phyloP scores from a whole-genome alignment of 2,329 filamentous ascomycete species.

The Fusarium oligoseptatum region DNA sequence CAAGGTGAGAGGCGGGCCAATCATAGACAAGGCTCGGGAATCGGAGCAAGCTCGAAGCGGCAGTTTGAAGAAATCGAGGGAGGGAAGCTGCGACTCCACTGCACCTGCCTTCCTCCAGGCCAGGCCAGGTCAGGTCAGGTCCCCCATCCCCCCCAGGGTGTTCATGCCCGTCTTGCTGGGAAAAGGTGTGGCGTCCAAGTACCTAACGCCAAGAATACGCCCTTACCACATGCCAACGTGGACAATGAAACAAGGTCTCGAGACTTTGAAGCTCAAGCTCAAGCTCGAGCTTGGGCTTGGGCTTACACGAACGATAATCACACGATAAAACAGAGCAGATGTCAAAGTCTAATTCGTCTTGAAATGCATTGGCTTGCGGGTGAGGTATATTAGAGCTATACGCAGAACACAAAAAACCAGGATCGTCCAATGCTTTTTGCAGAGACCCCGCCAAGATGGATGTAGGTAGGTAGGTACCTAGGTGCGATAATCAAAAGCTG shows the following conservation, averaged over 20 bases:
- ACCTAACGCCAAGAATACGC: conserved; percentile 19
- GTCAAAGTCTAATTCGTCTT: not conserved
- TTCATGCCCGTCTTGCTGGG: conserved; percentile 30
- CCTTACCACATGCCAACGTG: conserved; percentile 11
- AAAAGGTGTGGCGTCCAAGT: conserved; percentile 18
- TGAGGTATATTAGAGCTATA: conserved; percentile 40
- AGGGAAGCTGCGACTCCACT: conserved; percentile 1
- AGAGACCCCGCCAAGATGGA: conserved; percentile 37
- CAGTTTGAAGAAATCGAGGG: not conserved
- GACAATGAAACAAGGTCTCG: not conserved
- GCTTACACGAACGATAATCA: not conserved
- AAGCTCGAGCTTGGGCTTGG: not conserved
- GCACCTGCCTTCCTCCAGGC: not conserved
- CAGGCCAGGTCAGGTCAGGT: not conserved
- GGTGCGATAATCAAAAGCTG: conserved; percentile 37
- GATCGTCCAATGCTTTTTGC: conserved; percentile 44
- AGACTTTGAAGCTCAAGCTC: not conserved
- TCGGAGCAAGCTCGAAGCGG: conserved; percentile 11
- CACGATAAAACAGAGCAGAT: not conserved
- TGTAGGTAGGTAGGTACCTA: conserved; percentile 35
- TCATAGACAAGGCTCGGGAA: conserved; percentile 14
- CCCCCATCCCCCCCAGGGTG: conserved; percentile 2
- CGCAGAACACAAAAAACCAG: conserved; percentile 34
- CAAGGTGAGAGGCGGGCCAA: conserved; percentile 38
- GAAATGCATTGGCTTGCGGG: conserved; percentile 36